These are phyloP conservation scores for Physcomitrellopsis africana DNA, from an alignment of 225 moss, liverwort and hornwort genomes.

Conservation along the genomic window DNA sequence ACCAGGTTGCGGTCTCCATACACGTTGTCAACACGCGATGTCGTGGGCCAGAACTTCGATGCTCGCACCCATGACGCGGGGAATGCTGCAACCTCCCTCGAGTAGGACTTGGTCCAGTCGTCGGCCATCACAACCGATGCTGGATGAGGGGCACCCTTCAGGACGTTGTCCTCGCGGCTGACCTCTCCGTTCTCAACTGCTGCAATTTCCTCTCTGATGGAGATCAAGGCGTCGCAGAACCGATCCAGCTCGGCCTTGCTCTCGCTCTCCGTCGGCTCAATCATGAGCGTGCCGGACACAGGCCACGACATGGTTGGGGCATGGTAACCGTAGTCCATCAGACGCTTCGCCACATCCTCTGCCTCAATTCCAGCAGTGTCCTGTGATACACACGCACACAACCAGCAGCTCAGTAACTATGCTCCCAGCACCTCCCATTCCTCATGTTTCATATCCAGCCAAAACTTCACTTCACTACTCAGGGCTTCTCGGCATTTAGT, in stretches of 20 bases:
- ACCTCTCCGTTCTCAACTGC: slow-evolving; percentile 80
- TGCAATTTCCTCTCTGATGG: slow-evolving; percentile 85
- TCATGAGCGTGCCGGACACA: slow-evolving; percentile 93
- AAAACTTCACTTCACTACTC: neutral
- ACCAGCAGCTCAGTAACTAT: slow-evolving; percentile 8
- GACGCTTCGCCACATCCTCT: slow-evolving; percentile 96
- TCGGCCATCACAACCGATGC: slow-evolving; percentile 78
- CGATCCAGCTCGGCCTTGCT: slow-evolving; percentile 96
- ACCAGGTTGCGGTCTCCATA: slow-evolving; percentile 93
- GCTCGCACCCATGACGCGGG: slow-evolving; percentile 95
- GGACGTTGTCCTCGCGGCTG: slow-evolving; percentile 60
- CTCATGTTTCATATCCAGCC: slow-evolving; percentile 6
- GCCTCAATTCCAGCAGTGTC: slow-evolving; percentile 85
- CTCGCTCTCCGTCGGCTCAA: slow-evolving; percentile 98
- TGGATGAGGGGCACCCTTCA: slow-evolving; percentile 94
- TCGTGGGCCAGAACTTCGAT: slow-evolving; percentile 99
- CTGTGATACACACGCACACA: slow-evolving; percentile 37
- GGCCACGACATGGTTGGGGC: slow-evolving; percentile 99
- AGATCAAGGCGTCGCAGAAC: slow-evolving; percentile 88
- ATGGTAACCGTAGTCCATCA: slow-evolving; percentile 98
- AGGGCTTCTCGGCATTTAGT: neutral
- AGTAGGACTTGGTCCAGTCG: slow-evolving; percentile 85
- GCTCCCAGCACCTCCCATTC: slow-evolving; percentile 2
- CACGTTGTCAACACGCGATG: slow-evolving; percentile 95
- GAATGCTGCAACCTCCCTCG: slow-evolving; percentile 90